phyloP scores from a whole-genome alignment of 2,329 filamentous ascomycete species.

The Parastagonospora nodorum region DNA sequence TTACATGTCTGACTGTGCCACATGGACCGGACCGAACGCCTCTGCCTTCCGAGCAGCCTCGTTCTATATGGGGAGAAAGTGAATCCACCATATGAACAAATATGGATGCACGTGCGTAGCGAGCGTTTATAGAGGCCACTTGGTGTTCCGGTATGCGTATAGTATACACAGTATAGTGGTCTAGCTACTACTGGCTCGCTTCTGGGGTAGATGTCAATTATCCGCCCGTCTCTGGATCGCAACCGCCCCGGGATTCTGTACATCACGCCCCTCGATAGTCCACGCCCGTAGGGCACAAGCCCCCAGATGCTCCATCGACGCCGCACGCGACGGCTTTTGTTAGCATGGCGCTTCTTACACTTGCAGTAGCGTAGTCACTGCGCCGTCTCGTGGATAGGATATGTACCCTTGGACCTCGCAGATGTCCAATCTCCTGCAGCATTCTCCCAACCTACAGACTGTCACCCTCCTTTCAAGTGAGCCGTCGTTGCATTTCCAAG shows the following conservation, averaged over 20 bases:
- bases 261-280: slow-evolving; percentile 19
- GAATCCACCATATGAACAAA: slow-evolving; percentile 9
- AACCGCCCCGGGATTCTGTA: slow-evolving; percentile 17
- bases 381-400: slow-evolving; percentile 18
- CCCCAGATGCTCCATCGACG: slow-evolving; percentile 24
- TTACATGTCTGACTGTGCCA: background rate
- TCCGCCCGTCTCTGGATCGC: slow-evolving; percentile 29
- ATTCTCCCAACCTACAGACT: slow-evolving; percentile 17
- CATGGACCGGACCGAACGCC: background rate
- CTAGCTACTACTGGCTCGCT: slow-evolving; percentile 25
- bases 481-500: slow-evolving; percentile 31
- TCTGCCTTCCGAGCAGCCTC: slow-evolving; percentile 1
- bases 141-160: slow-evolving; percentile 11
- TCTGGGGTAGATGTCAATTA: slow-evolving; percentile 23
- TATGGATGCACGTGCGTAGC: slow-evolving; percentile 8
- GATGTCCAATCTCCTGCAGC: slow-evolving; percentile 10
- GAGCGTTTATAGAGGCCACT: slow-evolving; percentile 8
- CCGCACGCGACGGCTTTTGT: slow-evolving; percentile 15
- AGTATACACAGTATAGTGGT: slow-evolving; percentile 10
- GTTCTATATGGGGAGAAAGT: slow-evolving; percentile 10
- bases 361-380: background rate
- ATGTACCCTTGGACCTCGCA: slow-evolving; percentile 13
- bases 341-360: slow-evolving; percentile 3
- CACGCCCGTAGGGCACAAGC: slow-evolving; percentile 20
- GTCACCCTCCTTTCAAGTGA: slow-evolving; percentile 32